A percentile compares a stretch with the other conserved stretches of the same genome.
phyloP scores from a whole-genome alignment of 345 rosid species.

The Salix purpurea region DNA sequence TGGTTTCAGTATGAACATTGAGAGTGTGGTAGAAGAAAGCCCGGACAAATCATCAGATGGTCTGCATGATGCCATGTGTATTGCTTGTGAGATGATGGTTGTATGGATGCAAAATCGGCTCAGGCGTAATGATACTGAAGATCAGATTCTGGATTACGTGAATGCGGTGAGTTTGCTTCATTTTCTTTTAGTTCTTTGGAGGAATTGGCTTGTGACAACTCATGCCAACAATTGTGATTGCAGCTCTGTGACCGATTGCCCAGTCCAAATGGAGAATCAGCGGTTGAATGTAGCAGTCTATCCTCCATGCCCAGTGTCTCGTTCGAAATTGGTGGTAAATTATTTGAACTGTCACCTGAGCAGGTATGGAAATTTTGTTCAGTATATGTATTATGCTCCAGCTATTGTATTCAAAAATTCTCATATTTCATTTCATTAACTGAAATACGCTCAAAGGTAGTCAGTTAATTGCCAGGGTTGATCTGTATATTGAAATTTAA shows the following conservation, averaged over 20 bases:
- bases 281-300: conserved; percentile 24
- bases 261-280: conserved; percentile 30
- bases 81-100: conserved; percentile 35
- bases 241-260: conserved; percentile 33
- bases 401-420: not conserved
- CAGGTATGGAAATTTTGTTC: conserved; percentile 11
- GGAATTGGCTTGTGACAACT: not conserved
- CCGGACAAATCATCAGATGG: conserved; percentile 10
- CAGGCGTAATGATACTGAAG: conserved; percentile 24
- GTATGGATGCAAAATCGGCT: conserved; percentile 30
- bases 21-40: conserved; percentile 23
- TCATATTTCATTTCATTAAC: not conserved
- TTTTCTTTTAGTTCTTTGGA: not conserved
- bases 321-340: conserved; percentile 29
- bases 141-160: conserved; percentile 21
- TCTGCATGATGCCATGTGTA: conserved; percentile 17
- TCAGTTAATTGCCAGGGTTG: not conserved
- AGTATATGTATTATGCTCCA: not conserved
- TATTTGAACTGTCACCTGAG: conserved; percentile 21
- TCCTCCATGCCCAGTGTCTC: conserved; percentile 27
- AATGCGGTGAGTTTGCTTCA: conserved; percentile 4
- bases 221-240: not conserved
- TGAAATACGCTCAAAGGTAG: not conserved
- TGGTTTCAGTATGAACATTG: conserved; percentile 19
- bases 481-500: not conserved